Percentiles rank a stretch among this genome's conserved stretches.
Conservation (phyloP, 805 yeast genomes). For the Saturnispora halmiae region DNA sequence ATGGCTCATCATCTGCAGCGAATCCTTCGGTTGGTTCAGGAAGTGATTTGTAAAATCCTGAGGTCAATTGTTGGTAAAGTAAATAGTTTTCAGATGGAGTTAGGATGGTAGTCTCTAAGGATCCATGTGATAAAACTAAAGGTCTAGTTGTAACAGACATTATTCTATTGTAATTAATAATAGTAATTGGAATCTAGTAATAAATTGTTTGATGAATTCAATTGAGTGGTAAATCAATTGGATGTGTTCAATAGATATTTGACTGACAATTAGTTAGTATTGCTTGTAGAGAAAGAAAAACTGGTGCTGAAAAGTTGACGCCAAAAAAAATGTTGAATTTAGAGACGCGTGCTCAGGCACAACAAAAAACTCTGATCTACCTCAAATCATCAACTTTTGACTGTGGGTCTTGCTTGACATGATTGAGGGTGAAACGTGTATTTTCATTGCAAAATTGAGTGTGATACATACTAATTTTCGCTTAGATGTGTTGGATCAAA, state of each 20-base stretch:
- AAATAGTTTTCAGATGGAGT: constrained; percentile 77
- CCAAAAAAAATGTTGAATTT: constrained; percentile 1
- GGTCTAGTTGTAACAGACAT: constrained; percentile 51
- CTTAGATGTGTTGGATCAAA: too few species aligned
- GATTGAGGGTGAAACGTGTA: too few species aligned
- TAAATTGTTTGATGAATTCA: background rate
- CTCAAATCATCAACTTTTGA: too few species aligned
- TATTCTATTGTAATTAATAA: background rate
- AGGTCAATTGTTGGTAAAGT: constrained; percentile 77
- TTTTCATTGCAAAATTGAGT: too few species aligned
- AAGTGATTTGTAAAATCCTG: constrained; percentile 69
- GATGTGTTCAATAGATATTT: background rate
- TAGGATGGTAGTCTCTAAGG: constrained; percentile 78
- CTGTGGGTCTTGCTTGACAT: too few species aligned
- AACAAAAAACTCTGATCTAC: too few species aligned
- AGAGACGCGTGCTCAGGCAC: background rate
- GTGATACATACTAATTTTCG: background rate
- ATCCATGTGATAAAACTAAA: constrained; percentile 72
- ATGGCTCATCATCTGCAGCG: constrained; percentile 82
- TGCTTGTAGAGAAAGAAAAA: background rate
- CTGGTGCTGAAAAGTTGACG: background rate
- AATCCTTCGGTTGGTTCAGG: constrained; percentile 77
- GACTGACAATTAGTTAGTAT: background rate
- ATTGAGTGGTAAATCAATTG: constrained; percentile 2
- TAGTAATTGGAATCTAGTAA: background rate